A percentile compares a stretch with the other conserved stretches of the same genome.
Evolutionary conservation across 2,329 filamentous ascomycete species (phyloP).

Genomic region (Aspergillus melleus): DNA sequence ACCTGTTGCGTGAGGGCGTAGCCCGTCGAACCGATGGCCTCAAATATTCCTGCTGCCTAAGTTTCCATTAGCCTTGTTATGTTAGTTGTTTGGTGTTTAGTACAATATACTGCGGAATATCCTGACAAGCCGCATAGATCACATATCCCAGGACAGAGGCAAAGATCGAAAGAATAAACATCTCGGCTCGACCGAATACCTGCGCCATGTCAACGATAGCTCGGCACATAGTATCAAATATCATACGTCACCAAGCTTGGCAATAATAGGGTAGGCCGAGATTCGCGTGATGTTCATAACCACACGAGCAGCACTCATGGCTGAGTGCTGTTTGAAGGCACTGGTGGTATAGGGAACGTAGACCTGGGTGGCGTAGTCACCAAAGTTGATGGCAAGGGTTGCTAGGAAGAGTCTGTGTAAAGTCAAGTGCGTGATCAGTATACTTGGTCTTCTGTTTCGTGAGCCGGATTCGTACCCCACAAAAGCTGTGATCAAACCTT

Average conservation of each 20-base stretch:
- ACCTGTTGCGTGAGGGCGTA: slow-evolving; percentile 64
- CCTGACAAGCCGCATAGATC: slow-evolving; percentile 56
- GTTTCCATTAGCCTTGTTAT: neutral
- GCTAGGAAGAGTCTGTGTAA: slow-evolving; percentile 17
- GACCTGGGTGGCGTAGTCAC: slow-evolving; percentile 23
- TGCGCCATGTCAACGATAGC: neutral
- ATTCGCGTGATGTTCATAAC: slow-evolving; percentile 26
- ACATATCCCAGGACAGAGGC: slow-evolving; percentile 59
- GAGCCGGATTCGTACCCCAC: slow-evolving; percentile 7
- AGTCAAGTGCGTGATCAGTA: neutral
- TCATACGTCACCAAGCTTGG: slow-evolving; percentile 25
- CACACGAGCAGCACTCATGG: slow-evolving; percentile 23
- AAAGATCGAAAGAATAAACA: slow-evolving; percentile 56
- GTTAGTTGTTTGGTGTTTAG: slow-evolving; percentile 42
- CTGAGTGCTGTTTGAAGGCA: slow-evolving; percentile 25
- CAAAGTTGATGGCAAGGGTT: slow-evolving; percentile 21
- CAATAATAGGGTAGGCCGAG: slow-evolving; percentile 28
- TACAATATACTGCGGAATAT: slow-evolving; percentile 41
- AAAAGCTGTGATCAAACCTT: slow-evolving; percentile 19
- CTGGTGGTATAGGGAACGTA: slow-evolving; percentile 25
- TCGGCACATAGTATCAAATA: accelerated
- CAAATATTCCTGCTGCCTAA: slow-evolving; percentile 53
- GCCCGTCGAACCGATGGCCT: slow-evolving; percentile 60
- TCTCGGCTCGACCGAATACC: slow-evolving; percentile 63
- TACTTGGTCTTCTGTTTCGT: neutral